These are phyloP conservation scores for Trametes coccinea DNA, from an alignment of 768 basidiomycete species.

Conservation along the genomic window DNA sequence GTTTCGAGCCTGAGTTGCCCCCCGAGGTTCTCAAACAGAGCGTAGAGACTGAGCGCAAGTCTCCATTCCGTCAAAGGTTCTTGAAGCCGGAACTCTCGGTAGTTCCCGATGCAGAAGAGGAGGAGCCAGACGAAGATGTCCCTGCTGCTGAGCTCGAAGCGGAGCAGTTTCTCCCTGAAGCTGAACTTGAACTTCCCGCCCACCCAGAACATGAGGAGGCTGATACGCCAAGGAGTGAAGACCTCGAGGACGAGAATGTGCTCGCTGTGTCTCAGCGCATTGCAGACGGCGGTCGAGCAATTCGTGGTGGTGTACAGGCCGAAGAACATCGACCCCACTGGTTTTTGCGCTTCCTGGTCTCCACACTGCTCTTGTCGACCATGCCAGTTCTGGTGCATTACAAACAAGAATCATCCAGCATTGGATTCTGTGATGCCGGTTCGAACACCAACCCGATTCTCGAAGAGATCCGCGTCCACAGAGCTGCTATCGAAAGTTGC, in stretches of 20 bases:
- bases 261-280: constrained; percentile 41
- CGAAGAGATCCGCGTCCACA: constrained; percentile 45
- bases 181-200: not conserved
- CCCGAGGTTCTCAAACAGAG: constrained; percentile 28
- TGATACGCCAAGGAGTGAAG: constrained; percentile 18
- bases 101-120: constrained; percentile 19
- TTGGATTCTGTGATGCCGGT: constrained; percentile 78
- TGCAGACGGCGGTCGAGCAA: constrained; percentile 35
- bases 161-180: not conserved
- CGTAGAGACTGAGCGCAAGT: constrained; percentile 26
- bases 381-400: constrained; percentile 42
- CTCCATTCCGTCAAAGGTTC: constrained; percentile 2
- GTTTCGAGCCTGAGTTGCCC: constrained; percentile 57
- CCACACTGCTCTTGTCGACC: constrained; percentile 31
- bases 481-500: constrained; percentile 55
- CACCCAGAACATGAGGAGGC: constrained; percentile 23
- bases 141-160: not conserved
- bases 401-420: constrained; percentile 65
- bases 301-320: constrained; percentile 13
- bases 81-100: constrained; percentile 15
- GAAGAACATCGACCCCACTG: constrained; percentile 15
- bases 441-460: constrained; percentile 58
- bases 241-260: constrained; percentile 29
- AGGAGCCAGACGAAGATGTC: constrained; percentile 5
- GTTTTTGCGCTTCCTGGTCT: constrained; percentile 46